Conservation (phyloP, 2,329 filamentous ascomycete species). For the Tolypocladium cylindrosporum region DNA sequence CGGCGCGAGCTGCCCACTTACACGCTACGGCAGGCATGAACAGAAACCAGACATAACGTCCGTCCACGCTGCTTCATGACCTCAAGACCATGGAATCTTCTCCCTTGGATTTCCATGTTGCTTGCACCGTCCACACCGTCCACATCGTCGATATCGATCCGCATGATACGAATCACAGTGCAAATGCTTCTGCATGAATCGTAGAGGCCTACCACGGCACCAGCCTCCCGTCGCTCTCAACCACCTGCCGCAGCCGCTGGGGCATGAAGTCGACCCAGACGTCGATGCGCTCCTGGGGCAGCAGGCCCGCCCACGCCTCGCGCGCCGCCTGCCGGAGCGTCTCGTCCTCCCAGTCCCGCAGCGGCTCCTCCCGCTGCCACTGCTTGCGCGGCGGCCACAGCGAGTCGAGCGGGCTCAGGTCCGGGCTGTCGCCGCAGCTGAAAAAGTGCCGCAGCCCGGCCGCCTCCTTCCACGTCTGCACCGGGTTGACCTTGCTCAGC, state of each 20-base stretch:
- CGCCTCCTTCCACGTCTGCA: conserved; percentile 25
- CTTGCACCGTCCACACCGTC: no score
- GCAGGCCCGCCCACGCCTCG: conserved; percentile 16
- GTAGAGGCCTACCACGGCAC: conserved; percentile 15
- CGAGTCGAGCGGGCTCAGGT: conserved; percentile 24
- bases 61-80: no score
- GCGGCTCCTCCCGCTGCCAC: conserved; percentile 15
- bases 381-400: conserved; percentile 24
- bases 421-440: conserved; percentile 26
- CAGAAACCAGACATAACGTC: no score
- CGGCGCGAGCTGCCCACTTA: no score
- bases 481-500: conserved; percentile 23
- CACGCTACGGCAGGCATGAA: no score
- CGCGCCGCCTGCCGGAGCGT: conserved; percentile 19
- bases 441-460: conserved; percentile 21
- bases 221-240: conserved; percentile 20
- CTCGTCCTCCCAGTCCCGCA: conserved; percentile 22
- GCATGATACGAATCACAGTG: neutral
- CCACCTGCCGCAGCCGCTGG: conserved; percentile 19
- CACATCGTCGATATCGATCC: neutral
- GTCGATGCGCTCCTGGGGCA: conserved; percentile 22
- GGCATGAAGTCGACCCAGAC: conserved; percentile 28
- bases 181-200: no score
- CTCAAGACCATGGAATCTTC: no score
- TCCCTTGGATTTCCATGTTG: no score